These are phyloP conservation scores for Pseudocercospora crystallina DNA, from an alignment of 2,329 filamentous ascomycete genomes.

Conservation along the genomic window DNA sequence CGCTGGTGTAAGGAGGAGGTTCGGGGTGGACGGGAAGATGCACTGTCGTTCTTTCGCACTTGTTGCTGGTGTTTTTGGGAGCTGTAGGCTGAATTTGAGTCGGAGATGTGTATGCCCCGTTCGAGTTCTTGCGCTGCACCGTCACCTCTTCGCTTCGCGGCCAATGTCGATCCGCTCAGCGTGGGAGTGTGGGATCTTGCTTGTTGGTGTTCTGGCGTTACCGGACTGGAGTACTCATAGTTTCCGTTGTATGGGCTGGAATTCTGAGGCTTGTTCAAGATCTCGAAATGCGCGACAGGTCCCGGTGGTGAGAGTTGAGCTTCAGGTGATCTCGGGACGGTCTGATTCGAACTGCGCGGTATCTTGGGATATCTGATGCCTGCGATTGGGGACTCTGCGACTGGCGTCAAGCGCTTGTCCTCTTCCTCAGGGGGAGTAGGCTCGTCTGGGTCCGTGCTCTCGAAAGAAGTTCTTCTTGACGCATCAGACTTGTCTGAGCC, in stretches of 20 bases:
- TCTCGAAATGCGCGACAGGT: background rate
- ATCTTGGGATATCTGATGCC: slow-evolving; percentile 50
- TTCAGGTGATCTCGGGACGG: slow-evolving; percentile 40
- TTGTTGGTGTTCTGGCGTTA: slow-evolving; percentile 17
- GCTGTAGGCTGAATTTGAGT: slow-evolving; percentile 16
- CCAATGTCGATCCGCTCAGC: slow-evolving; percentile 33
- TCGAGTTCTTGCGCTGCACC: slow-evolving; percentile 38
- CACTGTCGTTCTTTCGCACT: background rate
- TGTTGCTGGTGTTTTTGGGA: too few relatives aligned
- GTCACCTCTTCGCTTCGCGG: slow-evolving; percentile 39
- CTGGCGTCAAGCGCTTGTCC: slow-evolving; percentile 43
- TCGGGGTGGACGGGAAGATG: slow-evolving; percentile 11
- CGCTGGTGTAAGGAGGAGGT: background rate
- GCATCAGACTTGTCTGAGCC: slow-evolving; percentile 28
- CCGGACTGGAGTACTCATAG: background rate
- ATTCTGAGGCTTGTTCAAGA: background rate
- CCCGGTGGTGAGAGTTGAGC: slow-evolving; percentile 8
- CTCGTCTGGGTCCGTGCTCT: slow-evolving; percentile 46
- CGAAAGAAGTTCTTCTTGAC: slow-evolving; percentile 46
- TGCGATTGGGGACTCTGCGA: slow-evolving; percentile 46
- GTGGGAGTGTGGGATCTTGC: slow-evolving; percentile 17
- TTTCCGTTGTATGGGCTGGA: background rate
- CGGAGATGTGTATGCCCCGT: slow-evolving; percentile 34
- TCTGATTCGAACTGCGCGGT: slow-evolving; percentile 47
- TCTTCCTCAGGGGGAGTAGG: slow-evolving; percentile 48